Conservation (phyloP, 2,329 filamentous ascomycete genomes). For the Aspergillus novoparasiticus region DNA sequence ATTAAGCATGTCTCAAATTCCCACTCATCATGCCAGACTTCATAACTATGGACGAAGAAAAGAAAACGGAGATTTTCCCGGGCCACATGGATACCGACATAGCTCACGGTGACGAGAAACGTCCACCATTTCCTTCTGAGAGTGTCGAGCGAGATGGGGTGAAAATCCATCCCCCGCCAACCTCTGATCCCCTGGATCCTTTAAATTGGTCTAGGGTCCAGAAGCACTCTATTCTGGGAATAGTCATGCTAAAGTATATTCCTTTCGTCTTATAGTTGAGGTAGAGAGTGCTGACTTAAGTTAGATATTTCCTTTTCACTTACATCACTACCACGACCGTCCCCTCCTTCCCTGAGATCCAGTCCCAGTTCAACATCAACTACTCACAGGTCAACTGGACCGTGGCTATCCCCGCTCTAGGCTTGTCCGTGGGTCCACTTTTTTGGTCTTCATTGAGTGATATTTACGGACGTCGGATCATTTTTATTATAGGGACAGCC, state of each 20-base stretch:
- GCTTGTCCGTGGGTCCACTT: slow-evolving; percentile 55
- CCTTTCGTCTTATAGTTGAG: neutral
- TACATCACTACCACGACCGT: slow-evolving; percentile 61
- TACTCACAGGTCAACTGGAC: slow-evolving; percentile 58
- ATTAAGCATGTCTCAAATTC: neutral
- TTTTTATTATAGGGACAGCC: slow-evolving; percentile 51
- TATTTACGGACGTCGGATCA: slow-evolving; percentile 55
- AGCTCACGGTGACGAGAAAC: slow-evolving; percentile 5
- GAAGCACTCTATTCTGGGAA: slow-evolving; percentile 54
- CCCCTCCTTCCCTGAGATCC: slow-evolving; percentile 55
- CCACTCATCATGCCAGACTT: neutral
- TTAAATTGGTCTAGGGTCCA: slow-evolving; percentile 54
- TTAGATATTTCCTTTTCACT: slow-evolving; percentile 60
- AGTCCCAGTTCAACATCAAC: slow-evolving; percentile 49
- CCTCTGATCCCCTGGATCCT: slow-evolving; percentile 54
- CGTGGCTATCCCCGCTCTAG: slow-evolving; percentile 55
- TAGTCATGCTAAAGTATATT: slow-evolving; percentile 57
- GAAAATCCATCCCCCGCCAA: slow-evolving; percentile 46
- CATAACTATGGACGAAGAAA: neutral
- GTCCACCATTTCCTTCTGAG: neutral
- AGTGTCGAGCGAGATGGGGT: slow-evolving; percentile 28
- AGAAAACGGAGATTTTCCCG: neutral
- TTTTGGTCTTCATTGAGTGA: slow-evolving; percentile 55
- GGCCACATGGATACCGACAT: neutral
- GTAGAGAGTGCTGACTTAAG: neutral